These are phyloP conservation scores for Pseudomonodictys pantanalensis DNA, from an alignment of 495 filamentous ascomycete species.

Conservation along the genomic window DNA sequence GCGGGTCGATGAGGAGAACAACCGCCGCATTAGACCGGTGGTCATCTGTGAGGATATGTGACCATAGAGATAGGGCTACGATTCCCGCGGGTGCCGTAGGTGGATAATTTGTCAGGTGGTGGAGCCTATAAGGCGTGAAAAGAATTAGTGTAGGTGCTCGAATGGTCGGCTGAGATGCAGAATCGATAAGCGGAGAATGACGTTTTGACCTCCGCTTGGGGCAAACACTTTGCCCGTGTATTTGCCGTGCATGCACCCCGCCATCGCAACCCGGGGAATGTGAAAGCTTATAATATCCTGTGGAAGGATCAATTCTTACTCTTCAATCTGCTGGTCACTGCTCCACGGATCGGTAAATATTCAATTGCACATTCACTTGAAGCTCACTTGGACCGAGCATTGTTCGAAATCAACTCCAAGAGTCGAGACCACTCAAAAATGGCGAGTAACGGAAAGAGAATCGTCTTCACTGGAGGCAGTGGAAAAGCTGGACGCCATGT, in stretches of 20 bases:
- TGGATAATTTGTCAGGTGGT: too few species aligned
- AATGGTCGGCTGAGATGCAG: background rate
- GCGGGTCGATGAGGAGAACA: slow-evolving; percentile 36
- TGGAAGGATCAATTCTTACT: too few species aligned
- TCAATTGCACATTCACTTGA: too few species aligned
- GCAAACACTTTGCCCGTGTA: background rate
- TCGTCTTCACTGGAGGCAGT: slow-evolving; percentile 58
- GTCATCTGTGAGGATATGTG: slow-evolving; percentile 33
- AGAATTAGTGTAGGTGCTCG: background rate
- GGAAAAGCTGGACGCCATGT: slow-evolving; percentile 60
- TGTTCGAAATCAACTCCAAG: too few species aligned
- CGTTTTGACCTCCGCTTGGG: slow-evolving; percentile 5
- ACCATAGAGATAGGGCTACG: slow-evolving; percentile 24
- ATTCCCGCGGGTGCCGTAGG: too few species aligned
- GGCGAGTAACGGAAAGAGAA: slow-evolving; percentile 40
- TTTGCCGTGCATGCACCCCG: background rate
- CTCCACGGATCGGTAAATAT: too few species aligned
- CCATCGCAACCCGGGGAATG: background rate
- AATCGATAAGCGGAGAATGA: slow-evolving; percentile 26
- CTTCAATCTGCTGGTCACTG: too few species aligned
- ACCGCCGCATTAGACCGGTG: slow-evolving; percentile 39
- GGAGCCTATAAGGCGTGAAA: background rate
- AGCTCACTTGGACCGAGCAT: too few species aligned
- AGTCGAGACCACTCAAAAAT: slow-evolving; percentile 13
- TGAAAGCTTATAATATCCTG: too few species aligned